Evolutionary conservation across 106 monocot genomes (phyloP).

Genomic region (Dendrobium catenatum): DNA sequence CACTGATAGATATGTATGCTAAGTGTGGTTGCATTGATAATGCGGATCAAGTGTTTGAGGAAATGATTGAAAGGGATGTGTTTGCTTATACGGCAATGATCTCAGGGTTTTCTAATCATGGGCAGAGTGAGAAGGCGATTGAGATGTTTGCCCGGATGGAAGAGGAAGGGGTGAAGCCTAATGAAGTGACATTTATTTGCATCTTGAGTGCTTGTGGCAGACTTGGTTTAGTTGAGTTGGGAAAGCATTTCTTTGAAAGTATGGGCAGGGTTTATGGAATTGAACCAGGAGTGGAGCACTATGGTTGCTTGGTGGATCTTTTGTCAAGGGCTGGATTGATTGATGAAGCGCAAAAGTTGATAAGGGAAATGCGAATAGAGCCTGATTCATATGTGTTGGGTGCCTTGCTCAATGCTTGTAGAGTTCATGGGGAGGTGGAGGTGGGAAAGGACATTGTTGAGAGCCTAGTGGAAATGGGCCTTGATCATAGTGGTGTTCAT

Average conservation of each 20-base stretch:
- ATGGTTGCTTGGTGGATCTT: slow-evolving; percentile 76
- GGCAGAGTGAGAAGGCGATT: slow-evolving; percentile 44
- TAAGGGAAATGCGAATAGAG: slow-evolving; percentile 59
- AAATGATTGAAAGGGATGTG: slow-evolving; percentile 59
- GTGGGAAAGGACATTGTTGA: slow-evolving; percentile 32
- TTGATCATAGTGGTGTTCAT: slow-evolving; percentile 65
- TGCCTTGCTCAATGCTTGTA: slow-evolving; percentile 66
- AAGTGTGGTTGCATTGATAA: slow-evolving; percentile 45
- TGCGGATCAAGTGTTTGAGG: slow-evolving; percentile 44
- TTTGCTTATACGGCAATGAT: slow-evolving; percentile 79
- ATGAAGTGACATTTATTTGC: slow-evolving; percentile 77
- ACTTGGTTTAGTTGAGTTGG: slow-evolving; percentile 47
- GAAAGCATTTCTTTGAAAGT: slow-evolving; percentile 37
- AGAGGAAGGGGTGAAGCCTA: slow-evolving; percentile 53
- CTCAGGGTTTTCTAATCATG: slow-evolving; percentile 66
- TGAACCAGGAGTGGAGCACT: slow-evolving; percentile 67
- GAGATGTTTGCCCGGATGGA: slow-evolving; percentile 53
- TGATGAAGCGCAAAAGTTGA: slow-evolving; percentile 41
- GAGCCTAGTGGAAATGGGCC: slow-evolving; percentile 40
- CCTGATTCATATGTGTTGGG: slow-evolving; percentile 82
- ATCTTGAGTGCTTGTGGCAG: slow-evolving; percentile 63
- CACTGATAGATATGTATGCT: slow-evolving; percentile 61
- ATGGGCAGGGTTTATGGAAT: slow-evolving; percentile 47
- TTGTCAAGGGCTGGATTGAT: slow-evolving; percentile 62
- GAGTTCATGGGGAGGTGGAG: slow-evolving; percentile 42